Percentiles rank a stretch among this genome's conserved stretches.
phyloP scores from a whole-genome alignment of 2,329 filamentous ascomycete species.

The Alternaria solani region DNA sequence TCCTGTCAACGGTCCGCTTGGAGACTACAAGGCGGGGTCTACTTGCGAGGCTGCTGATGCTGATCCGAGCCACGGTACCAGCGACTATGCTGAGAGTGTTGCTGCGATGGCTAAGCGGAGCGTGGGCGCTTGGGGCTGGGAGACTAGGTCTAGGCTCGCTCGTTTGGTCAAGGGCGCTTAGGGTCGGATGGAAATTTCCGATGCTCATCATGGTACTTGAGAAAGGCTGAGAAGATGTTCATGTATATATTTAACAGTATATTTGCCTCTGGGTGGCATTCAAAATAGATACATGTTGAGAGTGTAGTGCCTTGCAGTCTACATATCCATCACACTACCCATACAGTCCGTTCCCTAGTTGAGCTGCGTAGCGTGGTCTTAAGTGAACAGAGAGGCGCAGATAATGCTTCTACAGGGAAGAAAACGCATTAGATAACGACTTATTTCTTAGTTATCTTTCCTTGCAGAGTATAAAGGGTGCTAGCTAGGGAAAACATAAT shows the following conservation, averaged over 20 bases:
- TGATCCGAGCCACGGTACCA: slow-evolving; percentile 54
- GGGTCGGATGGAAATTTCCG: background rate
- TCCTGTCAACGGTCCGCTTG: slow-evolving; percentile 48
- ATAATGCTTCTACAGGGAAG: too few species aligned
- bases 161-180: slow-evolving; percentile 7
- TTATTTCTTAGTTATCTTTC: too few species aligned
- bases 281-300: background rate
- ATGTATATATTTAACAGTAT: slow-evolving; percentile 12
- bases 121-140: slow-evolving; percentile 27
- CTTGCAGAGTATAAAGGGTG: too few species aligned
- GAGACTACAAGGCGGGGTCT: slow-evolving; percentile 41
- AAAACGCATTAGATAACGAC: too few species aligned
- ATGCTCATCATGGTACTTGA: background rate
- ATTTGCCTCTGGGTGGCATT: background rate
- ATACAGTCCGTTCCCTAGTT: too few species aligned
- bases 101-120: slow-evolving; percentile 32
- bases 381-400: too few species aligned
- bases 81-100: slow-evolving; percentile 53
- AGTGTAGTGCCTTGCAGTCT: background rate
- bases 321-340: background rate
- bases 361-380: too few species aligned
- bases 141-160: slow-evolving; percentile 25
- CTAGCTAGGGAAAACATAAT: too few species aligned
- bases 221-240: background rate
- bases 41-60: slow-evolving; percentile 52